Conservation (phyloP, 495 filamentous ascomycete species). For the Podospora sp. region DNA sequence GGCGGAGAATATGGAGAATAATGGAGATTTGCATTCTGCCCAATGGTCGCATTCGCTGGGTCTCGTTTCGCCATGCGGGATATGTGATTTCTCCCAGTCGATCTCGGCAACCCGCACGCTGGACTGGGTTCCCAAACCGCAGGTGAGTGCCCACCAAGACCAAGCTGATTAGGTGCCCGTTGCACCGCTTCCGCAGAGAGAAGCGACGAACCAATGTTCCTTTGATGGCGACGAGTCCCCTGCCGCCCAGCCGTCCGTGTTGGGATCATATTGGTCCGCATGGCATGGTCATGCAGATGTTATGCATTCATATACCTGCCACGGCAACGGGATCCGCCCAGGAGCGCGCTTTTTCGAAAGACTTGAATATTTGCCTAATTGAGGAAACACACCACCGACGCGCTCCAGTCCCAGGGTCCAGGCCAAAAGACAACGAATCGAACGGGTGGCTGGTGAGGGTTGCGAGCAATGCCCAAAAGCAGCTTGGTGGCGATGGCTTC, state of each 20-base stretch:
- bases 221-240: conserved; percentile 13
- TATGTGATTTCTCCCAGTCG: conserved; percentile 15
- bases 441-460: too few species aligned
- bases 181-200: not conserved
- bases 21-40: conserved; percentile 1
- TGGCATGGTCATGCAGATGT: conserved; percentile 22
- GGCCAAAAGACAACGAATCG: not conserved
- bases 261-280: conserved; percentile 24
- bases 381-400: conserved; percentile 14
- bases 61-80: conserved; percentile 17
- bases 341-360: conserved; percentile 7
- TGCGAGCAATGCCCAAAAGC: not conserved
- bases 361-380: conserved; percentile 26
- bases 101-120: conserved; percentile 1
- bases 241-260: conserved; percentile 8
- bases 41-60: conserved; percentile 4
- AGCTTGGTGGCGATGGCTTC: not conserved
- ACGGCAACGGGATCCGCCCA: conserved; percentile 20
- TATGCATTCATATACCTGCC: conserved; percentile 24
- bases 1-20: conserved; percentile 19
- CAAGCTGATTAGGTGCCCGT: conserved; percentile 3
- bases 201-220: not conserved
- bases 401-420: conserved; percentile 2
- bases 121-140: not conserved
- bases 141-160: not conserved